phyloP scores from a whole-genome alignment of 1,139 yeast genomes.

The Scheffersomyces segobiensis region DNA sequence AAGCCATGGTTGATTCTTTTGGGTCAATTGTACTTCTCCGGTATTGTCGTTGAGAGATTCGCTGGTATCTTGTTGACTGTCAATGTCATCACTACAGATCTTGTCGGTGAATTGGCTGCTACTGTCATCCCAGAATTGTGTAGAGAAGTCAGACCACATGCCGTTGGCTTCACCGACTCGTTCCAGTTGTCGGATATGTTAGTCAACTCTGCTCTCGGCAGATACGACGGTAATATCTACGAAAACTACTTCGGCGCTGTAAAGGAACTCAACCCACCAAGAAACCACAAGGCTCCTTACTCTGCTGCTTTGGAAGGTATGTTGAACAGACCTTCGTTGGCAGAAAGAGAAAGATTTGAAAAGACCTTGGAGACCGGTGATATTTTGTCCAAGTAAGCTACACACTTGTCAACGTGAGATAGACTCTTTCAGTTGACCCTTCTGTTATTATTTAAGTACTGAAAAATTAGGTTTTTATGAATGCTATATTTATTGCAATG shows the following conservation, averaged over 20 bases:
- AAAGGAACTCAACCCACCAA: conserved; percentile 53
- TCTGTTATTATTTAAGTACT: conserved; percentile 3
- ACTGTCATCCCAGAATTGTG: conserved; percentile 46
- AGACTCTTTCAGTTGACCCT: conserved; percentile 3
- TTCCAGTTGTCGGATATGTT: conserved; percentile 84
- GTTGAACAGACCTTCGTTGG: conserved; percentile 53
- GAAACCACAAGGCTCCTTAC: conserved; percentile 62
- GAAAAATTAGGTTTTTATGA: conserved; percentile 1
- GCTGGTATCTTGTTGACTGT: conserved; percentile 75
- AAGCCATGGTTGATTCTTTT: conserved; percentile 31
- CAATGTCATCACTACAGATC: conserved; percentile 50
- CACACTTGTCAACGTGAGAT: not conserved
- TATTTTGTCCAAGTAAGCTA: conserved; percentile 22
- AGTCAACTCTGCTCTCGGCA: conserved; percentile 84
- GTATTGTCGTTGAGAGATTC: conserved; percentile 70
- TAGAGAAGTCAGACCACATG: conserved; percentile 61
- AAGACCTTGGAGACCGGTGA: conserved; percentile 41
- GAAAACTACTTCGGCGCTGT: conserved; percentile 65
- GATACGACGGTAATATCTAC: conserved; percentile 83
- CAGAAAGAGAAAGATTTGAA: conserved; percentile 51
- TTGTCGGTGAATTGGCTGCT: conserved; percentile 47
- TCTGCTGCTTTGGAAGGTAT: conserved; percentile 48
- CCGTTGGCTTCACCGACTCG: conserved; percentile 83
- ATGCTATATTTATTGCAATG: not conserved
- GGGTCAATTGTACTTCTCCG: conserved; percentile 59